Evolutionary conservation across 495 filamentous ascomycete genomes (phyloP), one percentile per base, ranked within the genome.

Genomic region (Podospora pseudopauciseta): DNA sequence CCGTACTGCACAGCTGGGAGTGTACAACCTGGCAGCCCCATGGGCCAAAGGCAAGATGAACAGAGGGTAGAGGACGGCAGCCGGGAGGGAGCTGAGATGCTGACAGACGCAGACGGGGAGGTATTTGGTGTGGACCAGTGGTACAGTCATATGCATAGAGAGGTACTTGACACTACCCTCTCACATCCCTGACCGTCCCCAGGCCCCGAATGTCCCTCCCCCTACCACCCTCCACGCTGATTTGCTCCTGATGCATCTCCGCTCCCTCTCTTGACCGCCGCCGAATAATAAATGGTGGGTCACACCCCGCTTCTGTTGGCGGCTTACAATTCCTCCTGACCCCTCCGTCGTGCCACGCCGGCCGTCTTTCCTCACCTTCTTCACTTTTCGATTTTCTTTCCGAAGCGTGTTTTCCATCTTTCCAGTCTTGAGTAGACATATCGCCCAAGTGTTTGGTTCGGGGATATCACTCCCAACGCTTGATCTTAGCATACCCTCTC

Each of bases 201-300:
- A 18, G 18, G 55, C 55, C 55, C 55, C 55, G 55, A 58, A 20
- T 20, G 55, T 58, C 23, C 55, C 55, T 20, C 55, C 55, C 55
- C 0, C 55, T 26, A 18, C 54, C 54, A 0, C 55, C 55, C 18
- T 13, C 55, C 55, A 19, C 19, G 18, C 59, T 71, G 65, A 65
- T 71, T 71, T 71, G 69, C 55, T 7, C 39, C 70, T 68, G 63
- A 70, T 70, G 67, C 68, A 70, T 53, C 65, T 70, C 39, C 7
- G 13, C 11, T 49, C 56, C 64, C 44, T 39, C 62, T 32, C 64
- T 67, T 68, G 70, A 71, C 67, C 68, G 64, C 54, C 71, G 60
- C 69, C 70, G 70, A 74, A 74, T 74, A 76, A 75, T 74, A 77
- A 75, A 75, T 73, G 76, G 73, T 75, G 73, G 75, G 73, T 74